Percentiles rank a stretch among this genome's conserved stretches.
Conservation (phyloP, 305 asterid species). For the Solanum aculeatissimum region DNA sequence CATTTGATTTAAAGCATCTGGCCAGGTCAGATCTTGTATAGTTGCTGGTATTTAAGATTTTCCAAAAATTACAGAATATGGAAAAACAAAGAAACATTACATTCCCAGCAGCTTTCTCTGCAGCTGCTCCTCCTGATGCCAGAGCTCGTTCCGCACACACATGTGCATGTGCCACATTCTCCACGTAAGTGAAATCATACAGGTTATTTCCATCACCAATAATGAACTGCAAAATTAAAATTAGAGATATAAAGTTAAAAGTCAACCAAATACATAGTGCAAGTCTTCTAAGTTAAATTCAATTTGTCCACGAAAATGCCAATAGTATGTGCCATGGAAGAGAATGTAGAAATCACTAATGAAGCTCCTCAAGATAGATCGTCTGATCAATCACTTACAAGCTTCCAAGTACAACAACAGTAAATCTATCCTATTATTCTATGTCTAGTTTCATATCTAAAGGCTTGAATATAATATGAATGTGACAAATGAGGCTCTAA, state of each 20-base stretch:
- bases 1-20: neutral
- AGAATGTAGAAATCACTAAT: neutral
- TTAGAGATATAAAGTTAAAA: neutral
- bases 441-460: neutral
- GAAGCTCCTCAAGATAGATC: neutral
- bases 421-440: neutral
- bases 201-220: conserved; percentile 84
- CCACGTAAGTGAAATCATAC: conserved; percentile 92
- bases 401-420: neutral
- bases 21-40: neutral
- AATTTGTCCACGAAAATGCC: neutral
- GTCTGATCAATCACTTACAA: neutral
- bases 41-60: neutral
- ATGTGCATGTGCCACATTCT: conserved; percentile 97
- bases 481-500: neutral
- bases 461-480: neutral
- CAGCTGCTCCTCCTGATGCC: conserved; percentile 59
- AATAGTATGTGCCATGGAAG: neutral
- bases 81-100: conserved; percentile 17
- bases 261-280: neutral
- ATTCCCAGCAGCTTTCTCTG: conserved; percentile 91
- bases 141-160: conserved; percentile 93
- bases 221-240: conserved; percentile 46
- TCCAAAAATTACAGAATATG: neutral
- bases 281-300: neutral